Conservation (phyloP, 2,329 filamentous ascomycete species). For the Thielaviopsis populi region DNA sequence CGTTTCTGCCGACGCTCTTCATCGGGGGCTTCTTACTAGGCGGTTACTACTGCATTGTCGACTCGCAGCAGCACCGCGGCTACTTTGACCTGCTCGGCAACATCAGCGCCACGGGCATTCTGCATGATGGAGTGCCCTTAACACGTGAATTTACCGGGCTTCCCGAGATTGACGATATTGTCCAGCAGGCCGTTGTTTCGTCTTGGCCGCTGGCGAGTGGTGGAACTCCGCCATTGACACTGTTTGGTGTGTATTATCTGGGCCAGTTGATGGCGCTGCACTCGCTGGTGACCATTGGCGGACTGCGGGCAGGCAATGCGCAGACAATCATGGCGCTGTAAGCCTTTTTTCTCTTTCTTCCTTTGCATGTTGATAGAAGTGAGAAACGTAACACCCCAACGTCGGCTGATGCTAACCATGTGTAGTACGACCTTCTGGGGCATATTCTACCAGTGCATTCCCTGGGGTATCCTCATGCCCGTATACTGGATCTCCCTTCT, state of each 20-base stretch:
- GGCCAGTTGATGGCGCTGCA: constrained; percentile 20
- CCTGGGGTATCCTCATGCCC: constrained; percentile 19
- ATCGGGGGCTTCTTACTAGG: constrained; percentile 4
- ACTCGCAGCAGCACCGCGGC: constrained; percentile 6
- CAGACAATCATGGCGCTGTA: constrained; percentile 19
- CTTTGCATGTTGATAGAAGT: too few relatives aligned
- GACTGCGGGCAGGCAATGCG: constrained; percentile 18
- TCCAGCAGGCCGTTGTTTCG: constrained; percentile 18
- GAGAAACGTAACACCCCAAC: too few relatives aligned
- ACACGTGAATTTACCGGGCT: constrained; percentile 18
- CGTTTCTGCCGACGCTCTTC: constrained; percentile 10
- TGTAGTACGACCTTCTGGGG: constrained; percentile 20
- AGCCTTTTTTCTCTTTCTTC: not conserved
- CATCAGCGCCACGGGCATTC: not conserved
- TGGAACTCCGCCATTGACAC: constrained; percentile 13
- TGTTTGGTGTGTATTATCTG: constrained; percentile 19
- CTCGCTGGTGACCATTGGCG: constrained; percentile 18
- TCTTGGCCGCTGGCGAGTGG: constrained; percentile 18
- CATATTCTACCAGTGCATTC: constrained; percentile 19
- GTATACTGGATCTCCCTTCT: constrained; percentile 20
- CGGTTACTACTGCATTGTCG: constrained; percentile 4
- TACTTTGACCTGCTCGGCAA: constrained; percentile 2
- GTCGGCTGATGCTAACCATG: not conserved
- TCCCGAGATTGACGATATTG: constrained; percentile 17
- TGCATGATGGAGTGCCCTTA: constrained; percentile 8